Conservation (phyloP, 2,329 filamentous ascomycete genomes). For the Clarireedia sp. region DNA sequence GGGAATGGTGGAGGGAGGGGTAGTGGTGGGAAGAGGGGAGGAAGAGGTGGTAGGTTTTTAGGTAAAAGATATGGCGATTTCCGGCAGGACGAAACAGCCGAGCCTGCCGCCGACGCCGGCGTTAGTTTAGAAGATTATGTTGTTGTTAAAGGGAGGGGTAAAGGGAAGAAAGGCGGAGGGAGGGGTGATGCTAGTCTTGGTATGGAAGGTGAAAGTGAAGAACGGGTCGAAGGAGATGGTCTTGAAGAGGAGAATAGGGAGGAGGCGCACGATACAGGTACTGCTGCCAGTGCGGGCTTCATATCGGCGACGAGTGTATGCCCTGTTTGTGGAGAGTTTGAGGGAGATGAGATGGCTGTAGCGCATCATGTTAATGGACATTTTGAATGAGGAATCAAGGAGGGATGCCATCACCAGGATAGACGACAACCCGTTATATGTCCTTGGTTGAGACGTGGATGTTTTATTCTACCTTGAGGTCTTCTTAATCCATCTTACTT, state of each 20-base stretch:
- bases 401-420: neutral
- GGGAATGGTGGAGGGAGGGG: no score
- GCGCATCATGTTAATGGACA: constrained; percentile 26
- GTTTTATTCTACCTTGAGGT: no score
- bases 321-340: constrained; percentile 26
- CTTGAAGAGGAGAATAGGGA: constrained; percentile 10
- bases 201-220: neutral
- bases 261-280: neutral
- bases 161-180: constrained; percentile 14
- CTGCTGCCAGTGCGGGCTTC: neutral
- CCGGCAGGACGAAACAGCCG: constrained; percentile 14
- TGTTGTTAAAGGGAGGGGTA: constrained; percentile 1
- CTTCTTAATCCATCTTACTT: no score
- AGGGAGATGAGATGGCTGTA: constrained; percentile 26
- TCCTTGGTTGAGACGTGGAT: no score
- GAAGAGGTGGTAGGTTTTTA: constrained; percentile 5
- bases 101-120: constrained; percentile 1
- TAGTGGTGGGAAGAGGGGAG: constrained; percentile 9
- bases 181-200: neutral
- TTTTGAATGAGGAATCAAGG: constrained; percentile 18
- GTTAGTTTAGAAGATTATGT: constrained; percentile 3
- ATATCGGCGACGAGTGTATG: constrained; percentile 10
- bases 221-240: neutral
- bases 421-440: neutral
- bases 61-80: constrained; percentile 14